Evolutionary conservation across 768 basidiomycete genomes (phyloP), one percentile per base, ranked within the genome.

Genomic region (Rubroboletus pulcherrimus): DNA sequence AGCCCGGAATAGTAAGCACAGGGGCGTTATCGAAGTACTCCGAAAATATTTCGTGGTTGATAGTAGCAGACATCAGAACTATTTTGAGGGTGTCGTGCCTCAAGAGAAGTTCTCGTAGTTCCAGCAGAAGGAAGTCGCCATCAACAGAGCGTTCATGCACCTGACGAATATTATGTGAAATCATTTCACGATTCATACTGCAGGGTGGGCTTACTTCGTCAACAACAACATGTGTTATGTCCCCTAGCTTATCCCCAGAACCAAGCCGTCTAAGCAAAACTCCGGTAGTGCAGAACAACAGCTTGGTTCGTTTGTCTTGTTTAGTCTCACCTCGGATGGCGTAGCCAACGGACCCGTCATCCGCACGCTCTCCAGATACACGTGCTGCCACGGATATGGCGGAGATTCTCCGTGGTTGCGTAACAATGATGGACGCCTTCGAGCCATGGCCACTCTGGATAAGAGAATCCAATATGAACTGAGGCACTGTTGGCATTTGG

Each of bases 141-240:
- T 96, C 94, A 7, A 96, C 84, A 11, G 90, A 91, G 26, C 94
- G 84, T 71, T 98, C 94, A 65, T 98, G 94, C 9, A 92, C 89
- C 89, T 93, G 24, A 1, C 7, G 6, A 6, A 21, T 15, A 42
- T 29, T 12, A 12, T n/a, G 31, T 51, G 38, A 61, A 46, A 21
- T 30, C 12, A 24, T 38, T 21, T 43, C 21, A 19, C 39, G 37
- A 1, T 49, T 7, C 19, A 29, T 59, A 34, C 31, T 33, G 35
- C 21, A 38, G n/a, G 30, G 0, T 5, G 24, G 19, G 46, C 76
- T 44, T 56, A 91, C 94, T 77, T 98, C 94, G 59, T 97, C 95
- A 17, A 97, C 89, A 37, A 97, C 76, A 37, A 98, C 77, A 73
- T 97, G 95, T 3, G 87, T 87, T 41, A 94, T 79, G 39, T 82